Evolutionary conservation across 305 asterid genomes (phyloP).

Genomic region (Solanum hybrid): DNA sequence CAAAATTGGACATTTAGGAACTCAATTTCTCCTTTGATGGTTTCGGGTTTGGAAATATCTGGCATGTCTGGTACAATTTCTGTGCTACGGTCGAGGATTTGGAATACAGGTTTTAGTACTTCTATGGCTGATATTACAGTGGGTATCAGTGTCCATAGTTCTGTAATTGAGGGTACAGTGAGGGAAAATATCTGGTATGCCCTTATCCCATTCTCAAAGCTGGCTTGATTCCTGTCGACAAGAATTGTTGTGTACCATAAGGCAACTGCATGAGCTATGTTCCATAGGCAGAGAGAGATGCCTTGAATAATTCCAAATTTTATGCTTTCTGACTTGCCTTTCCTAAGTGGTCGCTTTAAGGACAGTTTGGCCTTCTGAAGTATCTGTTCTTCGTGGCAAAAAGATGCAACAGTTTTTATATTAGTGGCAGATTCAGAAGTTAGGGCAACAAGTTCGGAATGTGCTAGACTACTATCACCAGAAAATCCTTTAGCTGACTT

Average conservation of each 20-base stretch:
- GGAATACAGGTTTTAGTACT: slow-evolving; percentile 55
- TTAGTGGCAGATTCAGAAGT: slow-evolving; percentile 69
- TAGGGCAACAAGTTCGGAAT: slow-evolving; percentile 53
- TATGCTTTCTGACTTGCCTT: slow-evolving; percentile 53
- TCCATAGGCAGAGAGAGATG: slow-evolving; percentile 74
- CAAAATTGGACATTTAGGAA: slow-evolving; percentile 43
- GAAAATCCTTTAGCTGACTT: slow-evolving; percentile 78
- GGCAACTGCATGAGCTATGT: slow-evolving; percentile 82
- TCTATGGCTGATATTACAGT: slow-evolving; percentile 68
- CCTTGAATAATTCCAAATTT: slow-evolving; percentile 80
- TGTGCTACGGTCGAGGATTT: slow-evolving; percentile 51
- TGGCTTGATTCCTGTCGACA: slow-evolving; percentile 47
- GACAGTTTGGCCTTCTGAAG: slow-evolving; percentile 45
- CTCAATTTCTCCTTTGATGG: slow-evolving; percentile 50
- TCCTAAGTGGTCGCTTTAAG: slow-evolving; percentile 38
- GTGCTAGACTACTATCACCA: slow-evolving; percentile 45
- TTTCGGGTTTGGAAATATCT: slow-evolving; percentile 21
- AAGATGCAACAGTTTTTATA: slow-evolving; percentile 61
- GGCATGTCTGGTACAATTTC: slow-evolving; percentile 61
- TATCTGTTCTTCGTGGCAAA: slow-evolving; percentile 60
- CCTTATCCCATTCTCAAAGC: slow-evolving; percentile 58
- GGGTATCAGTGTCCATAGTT: slow-evolving; percentile 70
- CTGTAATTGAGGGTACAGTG: slow-evolving; percentile 84
- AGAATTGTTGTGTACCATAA: slow-evolving; percentile 67
- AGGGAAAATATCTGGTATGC: slow-evolving; percentile 84